These are phyloP conservation scores for Aspergillus indologenus DNA, from an alignment of 495 filamentous ascomycete genomes.

Conservation along the genomic window DNA sequence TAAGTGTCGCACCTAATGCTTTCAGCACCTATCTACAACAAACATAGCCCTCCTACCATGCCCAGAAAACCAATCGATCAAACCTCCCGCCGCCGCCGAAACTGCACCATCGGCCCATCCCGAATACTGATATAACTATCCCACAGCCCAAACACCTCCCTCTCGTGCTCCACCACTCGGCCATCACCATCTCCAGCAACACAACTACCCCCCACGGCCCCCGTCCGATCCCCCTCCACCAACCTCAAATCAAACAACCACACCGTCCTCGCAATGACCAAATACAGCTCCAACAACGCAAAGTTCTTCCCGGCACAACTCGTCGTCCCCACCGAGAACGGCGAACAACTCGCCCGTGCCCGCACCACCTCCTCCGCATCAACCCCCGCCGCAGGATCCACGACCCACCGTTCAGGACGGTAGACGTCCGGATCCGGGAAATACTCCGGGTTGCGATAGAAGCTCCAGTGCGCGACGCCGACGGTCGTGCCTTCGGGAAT, in stretches of 20 bases:
- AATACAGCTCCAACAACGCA: slow-evolving; percentile 10
- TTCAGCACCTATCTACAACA: too few relatives aligned
- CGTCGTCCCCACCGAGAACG: slow-evolving; percentile 10
- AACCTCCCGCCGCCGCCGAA: too few relatives aligned
- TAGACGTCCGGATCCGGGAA: slow-evolving; percentile 7
- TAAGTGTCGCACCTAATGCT: too few relatives aligned
- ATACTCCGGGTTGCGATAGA: slow-evolving; percentile 8
- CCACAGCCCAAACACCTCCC: too few relatives aligned
- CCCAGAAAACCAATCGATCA: too few relatives aligned
- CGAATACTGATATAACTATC: too few relatives aligned
- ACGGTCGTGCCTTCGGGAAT: slow-evolving; percentile 30
- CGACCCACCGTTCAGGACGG: slow-evolving; percentile 12
- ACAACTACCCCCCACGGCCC: background rate
- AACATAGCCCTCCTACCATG: too few relatives aligned
- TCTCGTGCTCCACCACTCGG: too few relatives aligned
- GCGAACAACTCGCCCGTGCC: slow-evolving; percentile 10
- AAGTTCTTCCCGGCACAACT: slow-evolving; percentile 13
- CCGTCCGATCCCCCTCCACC: slow-evolving; percentile 5
- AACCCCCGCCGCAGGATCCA: background rate
- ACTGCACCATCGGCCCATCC: too few relatives aligned
- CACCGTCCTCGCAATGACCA: slow-evolving; percentile 4
- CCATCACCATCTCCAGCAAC: too few relatives aligned
- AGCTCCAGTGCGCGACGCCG: slow-evolving; percentile 10
- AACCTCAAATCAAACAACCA: slow-evolving; percentile 12
- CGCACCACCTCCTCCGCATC: slow-evolving; percentile 7